Conservation (phyloP, 2,329 filamentous ascomycete genomes). For the Chaetomium olivaceum region DNA sequence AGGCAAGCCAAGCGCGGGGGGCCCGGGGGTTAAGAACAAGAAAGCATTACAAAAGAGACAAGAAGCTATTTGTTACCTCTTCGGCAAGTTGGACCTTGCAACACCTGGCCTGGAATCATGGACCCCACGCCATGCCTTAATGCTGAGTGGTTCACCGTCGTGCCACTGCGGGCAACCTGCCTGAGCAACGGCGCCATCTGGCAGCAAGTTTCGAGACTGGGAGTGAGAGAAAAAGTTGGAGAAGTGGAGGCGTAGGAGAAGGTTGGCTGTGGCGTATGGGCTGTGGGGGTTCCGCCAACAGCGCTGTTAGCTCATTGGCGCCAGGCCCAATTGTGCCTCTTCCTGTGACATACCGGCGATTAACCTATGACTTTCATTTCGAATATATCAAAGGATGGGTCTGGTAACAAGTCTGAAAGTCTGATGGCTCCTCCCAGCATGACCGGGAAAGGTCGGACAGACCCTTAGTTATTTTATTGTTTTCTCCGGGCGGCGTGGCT, state of each 20-base stretch:
- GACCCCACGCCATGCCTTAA: conserved; percentile 19
- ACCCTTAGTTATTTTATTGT: conserved; percentile 15
- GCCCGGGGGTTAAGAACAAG: background rate
- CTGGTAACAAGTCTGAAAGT: background rate
- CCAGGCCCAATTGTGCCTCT: background rate
- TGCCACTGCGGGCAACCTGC: conserved; percentile 25
- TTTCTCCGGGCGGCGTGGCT: conserved; percentile 16
- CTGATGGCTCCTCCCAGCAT: background rate
- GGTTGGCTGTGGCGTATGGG: background rate
- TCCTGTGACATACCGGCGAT: background rate
- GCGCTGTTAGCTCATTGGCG: conserved; percentile 11
- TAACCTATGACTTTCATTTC: background rate
- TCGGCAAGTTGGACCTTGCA: conserved; percentile 15
- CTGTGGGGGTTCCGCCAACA: conserved; percentile 2
- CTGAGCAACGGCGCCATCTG: conserved; percentile 27
- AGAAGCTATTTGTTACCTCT: conserved; percentile 19
- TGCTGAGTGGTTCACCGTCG: conserved; percentile 23
- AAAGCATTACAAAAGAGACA: background rate
- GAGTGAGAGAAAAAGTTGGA: background rate
- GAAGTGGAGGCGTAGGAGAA: conserved; percentile 9
- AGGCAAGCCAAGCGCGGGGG: background rate
- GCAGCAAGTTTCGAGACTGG: background rate
- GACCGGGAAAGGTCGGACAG: background rate
- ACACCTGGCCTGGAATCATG: background rate
- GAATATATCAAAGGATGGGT: background rate